Evolutionary conservation across 768 basidiomycete species (phyloP).

Genomic region (Suillus occidentalis): DNA sequence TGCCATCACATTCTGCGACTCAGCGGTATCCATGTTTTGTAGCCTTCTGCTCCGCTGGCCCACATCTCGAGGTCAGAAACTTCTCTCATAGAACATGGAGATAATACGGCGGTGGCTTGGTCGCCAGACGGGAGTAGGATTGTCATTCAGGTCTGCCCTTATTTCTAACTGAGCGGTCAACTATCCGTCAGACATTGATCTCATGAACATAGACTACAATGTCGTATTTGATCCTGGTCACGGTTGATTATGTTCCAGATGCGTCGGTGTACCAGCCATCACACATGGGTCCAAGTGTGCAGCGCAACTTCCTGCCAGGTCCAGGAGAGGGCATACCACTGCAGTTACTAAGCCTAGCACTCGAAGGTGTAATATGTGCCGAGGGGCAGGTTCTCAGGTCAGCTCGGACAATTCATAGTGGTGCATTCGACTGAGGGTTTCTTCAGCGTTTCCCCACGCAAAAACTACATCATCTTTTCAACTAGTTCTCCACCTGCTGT

Average conservation of each 20-base stretch:
- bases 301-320: slow-evolving; percentile 72
- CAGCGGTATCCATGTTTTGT: slow-evolving; percentile 7
- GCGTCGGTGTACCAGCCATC: slow-evolving; percentile 57
- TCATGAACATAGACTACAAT: slow-evolving; percentile 60
- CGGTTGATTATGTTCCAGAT: slow-evolving; percentile 57
- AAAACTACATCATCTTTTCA: slow-evolving; percentile 68
- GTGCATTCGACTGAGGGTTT: slow-evolving; percentile 3
- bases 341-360: slow-evolving; percentile 64
- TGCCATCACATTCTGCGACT: neutral
- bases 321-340: slow-evolving; percentile 77
- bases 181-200: slow-evolving; percentile 7
- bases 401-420: slow-evolving; percentile 13
- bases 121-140: slow-evolving; percentile 79
- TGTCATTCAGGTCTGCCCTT: slow-evolving; percentile 66
- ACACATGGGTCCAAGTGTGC: slow-evolving; percentile 45
- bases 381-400: slow-evolving; percentile 77
- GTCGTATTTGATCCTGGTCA: slow-evolving; percentile 77
- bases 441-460: slow-evolving; percentile 72
- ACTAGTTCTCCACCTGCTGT: slow-evolving; percentile 73
- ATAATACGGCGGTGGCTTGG: slow-evolving; percentile 75
- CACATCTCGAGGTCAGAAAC: slow-evolving; percentile 73
- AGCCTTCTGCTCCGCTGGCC: slow-evolving; percentile 75
- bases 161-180: neutral
- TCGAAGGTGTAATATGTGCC: slow-evolving; percentile 81
- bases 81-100: slow-evolving; percentile 82